A percentile compares a stretch with the other conserved stretches of the same genome.
phyloP scores from a whole-genome alignment of 257 asterid genomes.

The Salvia rosmarinus region DNA sequence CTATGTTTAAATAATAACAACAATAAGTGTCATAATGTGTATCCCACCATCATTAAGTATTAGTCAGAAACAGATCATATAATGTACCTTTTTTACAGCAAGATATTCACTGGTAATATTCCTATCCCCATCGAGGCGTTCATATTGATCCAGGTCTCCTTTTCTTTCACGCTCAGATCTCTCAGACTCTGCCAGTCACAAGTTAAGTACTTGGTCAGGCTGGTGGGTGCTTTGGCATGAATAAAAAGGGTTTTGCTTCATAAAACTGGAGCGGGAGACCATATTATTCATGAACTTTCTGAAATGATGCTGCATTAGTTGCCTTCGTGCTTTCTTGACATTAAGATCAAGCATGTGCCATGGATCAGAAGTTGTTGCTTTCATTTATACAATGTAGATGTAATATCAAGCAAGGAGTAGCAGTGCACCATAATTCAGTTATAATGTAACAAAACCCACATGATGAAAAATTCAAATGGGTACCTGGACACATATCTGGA shows the following conservation, averaged over 20 bases:
- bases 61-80: conserved; percentile 8
- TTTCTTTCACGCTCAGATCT: conserved; percentile 94
- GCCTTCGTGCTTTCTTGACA: not conserved
- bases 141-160: conserved; percentile 97
- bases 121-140: conserved; percentile 95
- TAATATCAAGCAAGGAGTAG: conserved; percentile 10
- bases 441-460: conserved; percentile 22
- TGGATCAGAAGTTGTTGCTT: conserved; percentile 3
- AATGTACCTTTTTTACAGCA: conserved; percentile 87
- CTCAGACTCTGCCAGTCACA: conserved; percentile 70
- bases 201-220: conserved; percentile 27
- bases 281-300: conserved; percentile 18
- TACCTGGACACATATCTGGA: conserved; percentile 99
- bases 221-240: conserved; percentile 27
- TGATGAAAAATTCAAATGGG: conserved; percentile 26
- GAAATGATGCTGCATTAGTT: conserved; percentile 6
- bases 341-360: conserved; percentile 11
- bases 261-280: conserved; percentile 17
- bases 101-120: conserved; percentile 69
- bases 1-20: not conserved
- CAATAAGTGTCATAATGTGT: not conserved
- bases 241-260: not conserved
- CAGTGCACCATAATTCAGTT: conserved; percentile 25
- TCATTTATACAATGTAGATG: conserved; percentile 20
- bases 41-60: conserved; percentile 1